These are phyloP conservation scores for Colletotrichum echinochloae DNA, from an alignment of 2,329 filamentous ascomycete genomes.

Conservation along the genomic window DNA sequence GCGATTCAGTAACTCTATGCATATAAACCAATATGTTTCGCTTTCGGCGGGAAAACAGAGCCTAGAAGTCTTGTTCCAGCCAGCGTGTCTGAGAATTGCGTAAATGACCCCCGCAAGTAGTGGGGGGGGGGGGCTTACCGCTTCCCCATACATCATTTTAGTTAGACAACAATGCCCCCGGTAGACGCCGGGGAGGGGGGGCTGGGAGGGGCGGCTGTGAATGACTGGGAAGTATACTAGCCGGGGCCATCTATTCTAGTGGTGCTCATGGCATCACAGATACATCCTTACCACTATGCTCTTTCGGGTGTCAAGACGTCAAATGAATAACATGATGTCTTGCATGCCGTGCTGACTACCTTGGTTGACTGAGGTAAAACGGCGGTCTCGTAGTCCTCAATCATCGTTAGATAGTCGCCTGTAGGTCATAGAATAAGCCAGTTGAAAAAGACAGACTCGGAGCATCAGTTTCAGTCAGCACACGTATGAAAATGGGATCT, in stretches of 20 bases:
- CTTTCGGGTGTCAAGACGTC: not conserved
- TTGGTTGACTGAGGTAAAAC: not conserved
- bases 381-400: rapidly evolving
- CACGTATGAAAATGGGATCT: no score
- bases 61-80: not conserved
- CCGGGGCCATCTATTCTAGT: not conserved
- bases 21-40: not conserved
- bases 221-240: not conserved
- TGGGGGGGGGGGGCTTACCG: not conserved
- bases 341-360: not conserved
- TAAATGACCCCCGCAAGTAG: not conserved
- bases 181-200: not conserved
- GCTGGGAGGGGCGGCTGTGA: not conserved
- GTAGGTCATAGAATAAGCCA: not conserved
- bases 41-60: not conserved
- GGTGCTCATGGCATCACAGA: not conserved
- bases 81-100: not conserved
- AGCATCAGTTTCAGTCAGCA: not conserved
- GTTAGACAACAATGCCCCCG: not conserved
- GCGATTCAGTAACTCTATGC: not conserved
- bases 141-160: not conserved
- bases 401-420: not conserved
- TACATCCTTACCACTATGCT: not conserved
- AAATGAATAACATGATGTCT: not conserved
- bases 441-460: no score